Conservation (phyloP, 2,329 filamentous ascomycete genomes). For the Calonectria multiphialidica region DNA sequence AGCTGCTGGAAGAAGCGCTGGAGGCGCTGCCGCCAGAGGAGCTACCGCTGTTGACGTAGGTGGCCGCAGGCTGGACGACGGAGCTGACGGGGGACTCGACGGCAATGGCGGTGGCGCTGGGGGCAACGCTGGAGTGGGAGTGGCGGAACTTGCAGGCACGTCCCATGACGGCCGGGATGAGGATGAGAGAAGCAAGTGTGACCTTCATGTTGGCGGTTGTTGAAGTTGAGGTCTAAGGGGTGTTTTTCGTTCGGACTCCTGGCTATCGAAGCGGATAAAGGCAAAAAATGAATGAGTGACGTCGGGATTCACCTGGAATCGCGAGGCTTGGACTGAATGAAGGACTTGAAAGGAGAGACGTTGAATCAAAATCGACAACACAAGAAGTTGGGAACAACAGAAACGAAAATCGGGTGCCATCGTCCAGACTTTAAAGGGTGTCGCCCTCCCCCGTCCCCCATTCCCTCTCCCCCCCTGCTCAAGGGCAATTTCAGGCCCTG, state of each 20-base stretch:
- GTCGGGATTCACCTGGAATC: slow-evolving; percentile 28
- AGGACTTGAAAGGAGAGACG: slow-evolving; percentile 31
- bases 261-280: not conserved
- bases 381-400: slow-evolving; percentile 5
- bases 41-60: not conserved
- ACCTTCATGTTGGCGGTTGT: slow-evolving; percentile 41
- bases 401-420: slow-evolving; percentile 6
- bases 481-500: slow-evolving; percentile 10
- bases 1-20: slow-evolving; percentile 18
- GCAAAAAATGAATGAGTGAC: slow-evolving; percentile 6
- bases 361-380: slow-evolving; percentile 13
- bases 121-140: slow-evolving; percentile 21
- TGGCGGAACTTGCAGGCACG: slow-evolving; percentile 37
- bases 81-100: not conserved
- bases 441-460: too few relatives aligned
- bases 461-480: not conserved
- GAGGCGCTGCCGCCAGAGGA: slow-evolving; percentile 4
- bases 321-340: slow-evolving; percentile 19
- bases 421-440: slow-evolving; percentile 2
- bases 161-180: slow-evolving; percentile 43
- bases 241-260: not conserved
- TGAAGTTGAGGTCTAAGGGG: not conserved
- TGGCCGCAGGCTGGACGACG: not conserved
- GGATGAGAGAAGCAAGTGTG: slow-evolving; percentile 37
- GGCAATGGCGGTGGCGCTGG: slow-evolving; percentile 18